Evolutionary conservation across 495 filamentous ascomycete genomes (phyloP).

Genomic region (Aspergillus cavernicola): DNA sequence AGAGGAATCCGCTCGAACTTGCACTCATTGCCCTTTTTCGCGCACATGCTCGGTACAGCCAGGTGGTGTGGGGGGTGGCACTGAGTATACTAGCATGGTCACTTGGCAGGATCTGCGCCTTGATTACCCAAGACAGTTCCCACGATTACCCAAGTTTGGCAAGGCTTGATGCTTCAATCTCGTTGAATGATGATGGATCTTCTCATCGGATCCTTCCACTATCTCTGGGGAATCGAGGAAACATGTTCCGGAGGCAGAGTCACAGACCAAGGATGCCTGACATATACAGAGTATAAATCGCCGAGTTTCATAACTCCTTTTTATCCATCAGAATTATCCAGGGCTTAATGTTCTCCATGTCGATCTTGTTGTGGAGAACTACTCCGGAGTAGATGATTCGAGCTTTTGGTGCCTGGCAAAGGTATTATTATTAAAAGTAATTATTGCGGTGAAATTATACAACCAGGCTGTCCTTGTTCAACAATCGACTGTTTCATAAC

Average conservation of each 20-base stretch:
- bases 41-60: neutral
- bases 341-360: neutral
- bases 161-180: neutral
- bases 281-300: too few relatives aligned
- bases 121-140: conserved; percentile 24
- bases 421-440: too few relatives aligned
- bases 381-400: neutral
- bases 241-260: neutral
- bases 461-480: neutral
- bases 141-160: conserved; percentile 16
- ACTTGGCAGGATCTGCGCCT: conserved; percentile 21
- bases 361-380: neutral
- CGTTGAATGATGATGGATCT: neutral
- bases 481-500: neutral
- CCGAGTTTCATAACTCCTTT: too few relatives aligned
- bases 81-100: neutral
- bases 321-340: too few relatives aligned
- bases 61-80: conserved; percentile 8
- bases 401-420: conserved; percentile 4
- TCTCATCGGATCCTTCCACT: too few relatives aligned
- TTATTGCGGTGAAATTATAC: neutral
- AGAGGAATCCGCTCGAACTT: too few relatives aligned
- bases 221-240: too few relatives aligned
- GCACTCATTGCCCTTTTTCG: neutral
- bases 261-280: too few relatives aligned